Conservation (phyloP, 768 basidiomycete species). For the Mycena belliarum region DNA sequence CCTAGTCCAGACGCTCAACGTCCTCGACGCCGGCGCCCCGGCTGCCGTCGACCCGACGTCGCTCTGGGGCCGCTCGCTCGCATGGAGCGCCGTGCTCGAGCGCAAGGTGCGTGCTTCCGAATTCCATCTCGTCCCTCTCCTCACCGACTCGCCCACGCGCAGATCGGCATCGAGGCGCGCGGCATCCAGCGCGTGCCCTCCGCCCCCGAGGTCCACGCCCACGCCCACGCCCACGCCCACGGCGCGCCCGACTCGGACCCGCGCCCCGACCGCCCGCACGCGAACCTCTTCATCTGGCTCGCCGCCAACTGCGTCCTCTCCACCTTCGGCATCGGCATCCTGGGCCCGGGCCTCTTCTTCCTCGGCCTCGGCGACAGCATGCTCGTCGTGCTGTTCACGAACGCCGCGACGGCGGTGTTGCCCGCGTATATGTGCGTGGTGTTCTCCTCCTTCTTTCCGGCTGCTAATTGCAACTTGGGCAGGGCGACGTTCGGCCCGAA, state of each 20-base stretch:
- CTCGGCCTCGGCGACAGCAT: constrained; percentile 38
- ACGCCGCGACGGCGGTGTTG: constrained; percentile 32
- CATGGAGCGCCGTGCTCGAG: constrained; percentile 9
- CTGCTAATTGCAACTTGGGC: not conserved
- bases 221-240: too few relatives aligned
- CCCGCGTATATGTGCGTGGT: constrained; percentile 31
- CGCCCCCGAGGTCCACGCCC: constrained; percentile 24
- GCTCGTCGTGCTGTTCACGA: constrained; percentile 43
- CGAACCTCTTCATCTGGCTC: constrained; percentile 24
- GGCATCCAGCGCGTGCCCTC: constrained; percentile 35
- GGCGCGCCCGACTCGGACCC: constrained; percentile 2
- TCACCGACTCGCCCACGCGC: not conserved
- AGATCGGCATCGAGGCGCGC: constrained; percentile 33
- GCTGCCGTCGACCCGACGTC: not conserved
- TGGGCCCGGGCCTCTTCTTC: constrained; percentile 35
- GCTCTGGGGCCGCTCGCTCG: constrained; percentile 18
- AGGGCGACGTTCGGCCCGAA: constrained; percentile 37
- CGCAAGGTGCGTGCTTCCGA: not conserved
- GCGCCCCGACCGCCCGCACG: too few relatives aligned
- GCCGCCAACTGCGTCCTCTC: constrained; percentile 27
- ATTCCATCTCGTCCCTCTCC: not conserved
- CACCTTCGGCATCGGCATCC: constrained; percentile 40
- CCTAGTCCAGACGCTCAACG: not conserved
- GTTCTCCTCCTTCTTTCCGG: too few relatives aligned
- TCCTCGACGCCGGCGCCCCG: constrained; percentile 6